Conservation (phyloP, 768 basidiomycete species). For the Phaeotremella skinneri region DNA sequence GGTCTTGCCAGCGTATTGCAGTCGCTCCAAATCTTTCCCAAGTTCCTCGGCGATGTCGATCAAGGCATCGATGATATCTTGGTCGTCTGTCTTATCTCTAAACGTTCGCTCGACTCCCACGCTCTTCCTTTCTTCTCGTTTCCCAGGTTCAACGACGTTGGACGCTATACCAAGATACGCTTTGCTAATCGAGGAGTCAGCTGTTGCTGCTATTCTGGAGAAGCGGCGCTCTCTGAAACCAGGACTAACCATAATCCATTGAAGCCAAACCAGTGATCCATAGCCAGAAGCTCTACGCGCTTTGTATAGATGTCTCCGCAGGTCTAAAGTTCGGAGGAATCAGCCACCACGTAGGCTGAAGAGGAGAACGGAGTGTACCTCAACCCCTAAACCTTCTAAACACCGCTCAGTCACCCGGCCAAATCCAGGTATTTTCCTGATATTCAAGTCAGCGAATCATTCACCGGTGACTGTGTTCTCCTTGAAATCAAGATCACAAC, state of each 20-base stretch:
- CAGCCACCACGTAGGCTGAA: not conserved
- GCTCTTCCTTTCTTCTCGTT: constrained; percentile 81
- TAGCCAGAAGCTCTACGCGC: constrained; percentile 68
- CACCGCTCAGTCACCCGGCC: constrained; percentile 87
- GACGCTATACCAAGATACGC: constrained; percentile 83
- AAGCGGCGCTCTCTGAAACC: not conserved
- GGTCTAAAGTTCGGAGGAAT: constrained; percentile 58
- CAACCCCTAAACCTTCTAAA: constrained; percentile 80
- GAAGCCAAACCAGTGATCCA: constrained; percentile 85
- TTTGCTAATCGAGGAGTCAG: constrained; percentile 33
- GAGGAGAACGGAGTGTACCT: constrained; percentile 56
- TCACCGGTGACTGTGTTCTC: not conserved
- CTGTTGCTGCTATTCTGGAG: too few relatives aligned
- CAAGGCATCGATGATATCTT: constrained; percentile 70
- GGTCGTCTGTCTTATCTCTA: constrained; percentile 62
- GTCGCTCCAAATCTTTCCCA: constrained; percentile 71
- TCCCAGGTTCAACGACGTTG: constrained; percentile 71
- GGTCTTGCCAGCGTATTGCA: constrained; percentile 81
- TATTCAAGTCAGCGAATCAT: not conserved
- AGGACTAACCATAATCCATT: constrained; percentile 62
- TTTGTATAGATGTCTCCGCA: constrained; percentile 85
- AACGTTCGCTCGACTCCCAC: constrained; percentile 92
- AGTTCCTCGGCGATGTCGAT: constrained; percentile 78
- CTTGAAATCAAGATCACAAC: too few relatives aligned
- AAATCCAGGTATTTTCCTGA: constrained; percentile 68